These are phyloP conservation scores for Aspergillus sp. DNA, from an alignment of 2,329 filamentous ascomycete genomes.

Conservation along the genomic window DNA sequence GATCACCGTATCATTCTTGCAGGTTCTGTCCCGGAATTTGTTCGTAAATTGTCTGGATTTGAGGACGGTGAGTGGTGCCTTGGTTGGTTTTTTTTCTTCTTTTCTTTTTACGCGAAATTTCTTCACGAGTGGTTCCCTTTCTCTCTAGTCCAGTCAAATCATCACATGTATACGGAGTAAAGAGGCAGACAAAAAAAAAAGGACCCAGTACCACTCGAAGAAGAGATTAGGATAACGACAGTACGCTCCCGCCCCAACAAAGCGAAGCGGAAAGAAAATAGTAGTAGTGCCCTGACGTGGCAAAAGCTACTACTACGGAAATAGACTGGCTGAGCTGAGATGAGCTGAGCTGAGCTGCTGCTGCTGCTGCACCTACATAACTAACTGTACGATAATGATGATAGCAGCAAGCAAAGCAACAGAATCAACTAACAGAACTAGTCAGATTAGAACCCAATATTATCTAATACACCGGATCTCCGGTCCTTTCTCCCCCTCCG, in stretches of 20 bases:
- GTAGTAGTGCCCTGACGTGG: background rate
- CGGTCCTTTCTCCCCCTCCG: background rate
- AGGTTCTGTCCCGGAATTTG: background rate
- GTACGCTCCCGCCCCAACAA: background rate
- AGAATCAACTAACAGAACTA: background rate
- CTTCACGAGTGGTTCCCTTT: background rate
- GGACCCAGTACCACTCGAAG: no score
- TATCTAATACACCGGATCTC: background rate
- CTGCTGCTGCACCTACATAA: no score
- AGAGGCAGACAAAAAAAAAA: background rate
- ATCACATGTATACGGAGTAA: background rate
- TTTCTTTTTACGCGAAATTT: background rate
- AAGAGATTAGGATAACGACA: background rate
- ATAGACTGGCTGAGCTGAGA: background rate
- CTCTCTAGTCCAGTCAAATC: background rate
- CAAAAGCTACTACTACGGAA: background rate
- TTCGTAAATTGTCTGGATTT: background rate
- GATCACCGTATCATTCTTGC: constrained; percentile 14
- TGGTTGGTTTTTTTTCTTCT: background rate
- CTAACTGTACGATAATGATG: background rate
- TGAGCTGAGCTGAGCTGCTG: background rate
- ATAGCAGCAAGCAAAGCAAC: background rate
- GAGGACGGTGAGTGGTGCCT: background rate
- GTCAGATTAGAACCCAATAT: background rate
- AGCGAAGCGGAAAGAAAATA: background rate